Conservation (phyloP, 2,329 filamentous ascomycete genomes). For the Cordyceps cateniannulata region DNA sequence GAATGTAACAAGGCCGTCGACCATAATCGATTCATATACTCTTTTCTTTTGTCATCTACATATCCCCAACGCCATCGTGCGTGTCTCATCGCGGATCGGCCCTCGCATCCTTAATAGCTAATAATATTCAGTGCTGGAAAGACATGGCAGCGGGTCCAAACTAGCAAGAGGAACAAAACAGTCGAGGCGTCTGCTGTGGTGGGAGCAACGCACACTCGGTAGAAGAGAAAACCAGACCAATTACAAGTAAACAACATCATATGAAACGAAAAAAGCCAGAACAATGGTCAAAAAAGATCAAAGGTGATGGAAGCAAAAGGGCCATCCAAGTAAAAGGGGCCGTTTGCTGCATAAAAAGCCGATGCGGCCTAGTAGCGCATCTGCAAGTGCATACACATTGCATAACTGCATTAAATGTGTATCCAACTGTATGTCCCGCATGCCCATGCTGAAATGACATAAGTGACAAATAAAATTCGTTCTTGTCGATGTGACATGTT, state of each 20-base stretch:
- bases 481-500: constrained; percentile 11
- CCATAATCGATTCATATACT: neutral
- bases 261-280: neutral
- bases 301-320: neutral
- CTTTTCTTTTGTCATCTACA: constrained; percentile 5
- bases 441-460: constrained; percentile 10
- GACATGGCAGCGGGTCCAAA: neutral
- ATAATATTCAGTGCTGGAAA: neutral
- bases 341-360: neutral
- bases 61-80: neutral
- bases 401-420: neutral
- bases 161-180: neutral
- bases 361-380: neutral
- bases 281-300: neutral
- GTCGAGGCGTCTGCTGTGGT: neutral
- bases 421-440: constrained; percentile 1
- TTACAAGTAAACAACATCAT: neutral
- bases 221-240: neutral
- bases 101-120: neutral
- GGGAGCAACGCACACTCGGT: neutral
- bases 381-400: neutral
- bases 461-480: constrained; percentile 9
- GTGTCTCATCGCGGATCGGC: neutral
- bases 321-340: neutral
- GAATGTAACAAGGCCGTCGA: neutral